Conservation (phyloP, 805 yeast species). For the Metschnikowia similis region DNA sequence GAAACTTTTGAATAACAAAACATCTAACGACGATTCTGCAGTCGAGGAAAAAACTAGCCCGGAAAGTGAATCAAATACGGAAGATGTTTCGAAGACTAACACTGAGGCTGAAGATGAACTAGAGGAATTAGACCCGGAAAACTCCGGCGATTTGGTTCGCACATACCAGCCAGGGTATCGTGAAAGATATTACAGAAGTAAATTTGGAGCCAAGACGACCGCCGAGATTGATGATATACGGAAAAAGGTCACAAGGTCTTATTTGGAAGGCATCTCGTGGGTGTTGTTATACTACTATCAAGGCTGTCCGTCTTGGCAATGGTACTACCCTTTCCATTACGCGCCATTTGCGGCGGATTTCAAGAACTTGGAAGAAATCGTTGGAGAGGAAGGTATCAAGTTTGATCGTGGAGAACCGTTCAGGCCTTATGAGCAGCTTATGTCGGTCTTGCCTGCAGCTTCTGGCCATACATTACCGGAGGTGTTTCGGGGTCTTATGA, state of each 20-base stretch:
- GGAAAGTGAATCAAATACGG: neutral
- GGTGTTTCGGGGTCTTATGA: constrained; percentile 78
- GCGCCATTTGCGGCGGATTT: constrained; percentile 97
- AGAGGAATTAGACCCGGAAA: constrained; percentile 29
- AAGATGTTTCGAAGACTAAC: constrained; percentile 27
- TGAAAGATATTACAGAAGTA: constrained; percentile 71
- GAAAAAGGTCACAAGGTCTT: constrained; percentile 60
- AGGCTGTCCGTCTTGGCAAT: constrained; percentile 97
- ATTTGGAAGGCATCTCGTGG: constrained; percentile 97
- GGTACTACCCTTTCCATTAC: constrained; percentile 96
- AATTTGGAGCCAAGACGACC: constrained; percentile 57
- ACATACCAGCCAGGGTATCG: constrained; percentile 86
- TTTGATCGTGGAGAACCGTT: constrained; percentile 76
- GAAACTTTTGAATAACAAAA: constrained; percentile 30
- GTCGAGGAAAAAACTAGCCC: constrained; percentile 23
- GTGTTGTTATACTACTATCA: constrained; percentile 88
- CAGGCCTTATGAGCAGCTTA: constrained; percentile 85
- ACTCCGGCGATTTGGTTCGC: constrained; percentile 44
- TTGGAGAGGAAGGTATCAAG: constrained; percentile 43
- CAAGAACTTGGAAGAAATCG: constrained; percentile 45
- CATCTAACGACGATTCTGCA: constrained; percentile 16
- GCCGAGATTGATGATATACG: constrained; percentile 53
- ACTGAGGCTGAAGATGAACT: constrained; percentile 8
- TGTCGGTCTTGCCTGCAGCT: constrained; percentile 94
- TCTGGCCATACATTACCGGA: constrained; percentile 83